Conservation (phyloP, 1,139 yeast genomes). For the Geotrichum macrosporum region DNA sequence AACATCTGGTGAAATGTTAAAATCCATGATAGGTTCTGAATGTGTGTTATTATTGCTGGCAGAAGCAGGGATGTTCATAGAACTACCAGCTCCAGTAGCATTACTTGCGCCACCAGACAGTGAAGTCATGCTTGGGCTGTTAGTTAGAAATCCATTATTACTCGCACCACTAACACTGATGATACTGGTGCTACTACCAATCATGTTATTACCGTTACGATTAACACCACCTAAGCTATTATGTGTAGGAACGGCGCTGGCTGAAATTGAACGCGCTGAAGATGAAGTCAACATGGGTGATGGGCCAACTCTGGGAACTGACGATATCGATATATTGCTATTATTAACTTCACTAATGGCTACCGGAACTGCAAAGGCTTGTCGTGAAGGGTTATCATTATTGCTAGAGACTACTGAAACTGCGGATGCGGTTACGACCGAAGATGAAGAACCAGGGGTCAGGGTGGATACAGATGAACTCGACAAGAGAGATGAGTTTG, state of each 20-base stretch:
- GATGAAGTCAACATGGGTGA: neutral
- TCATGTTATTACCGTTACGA: too few species aligned
- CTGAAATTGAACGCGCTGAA: neutral
- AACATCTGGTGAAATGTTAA: conserved; percentile 49
- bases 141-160: neutral
- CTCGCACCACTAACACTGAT: too few species aligned
- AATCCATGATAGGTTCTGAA: conserved; percentile 17
- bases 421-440: too few species aligned
- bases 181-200: too few species aligned
- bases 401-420: too few species aligned
- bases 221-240: neutral
- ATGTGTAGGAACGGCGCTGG: neutral
- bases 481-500: neutral
- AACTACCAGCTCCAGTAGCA: neutral
- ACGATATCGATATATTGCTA: neutral
- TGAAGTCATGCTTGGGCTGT: neutral
- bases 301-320: neutral
- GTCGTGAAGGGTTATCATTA: too few species aligned
- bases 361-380: too few species aligned
- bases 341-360: too few species aligned
- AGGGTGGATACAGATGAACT: neutral
- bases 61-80: neutral
- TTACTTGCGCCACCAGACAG: too few species aligned
- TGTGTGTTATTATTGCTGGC: neutral
- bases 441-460: neutral